Base-by-base conservation (phyloP, 208 protist genomes). In the Leishmania martiniquensis region DNA sequence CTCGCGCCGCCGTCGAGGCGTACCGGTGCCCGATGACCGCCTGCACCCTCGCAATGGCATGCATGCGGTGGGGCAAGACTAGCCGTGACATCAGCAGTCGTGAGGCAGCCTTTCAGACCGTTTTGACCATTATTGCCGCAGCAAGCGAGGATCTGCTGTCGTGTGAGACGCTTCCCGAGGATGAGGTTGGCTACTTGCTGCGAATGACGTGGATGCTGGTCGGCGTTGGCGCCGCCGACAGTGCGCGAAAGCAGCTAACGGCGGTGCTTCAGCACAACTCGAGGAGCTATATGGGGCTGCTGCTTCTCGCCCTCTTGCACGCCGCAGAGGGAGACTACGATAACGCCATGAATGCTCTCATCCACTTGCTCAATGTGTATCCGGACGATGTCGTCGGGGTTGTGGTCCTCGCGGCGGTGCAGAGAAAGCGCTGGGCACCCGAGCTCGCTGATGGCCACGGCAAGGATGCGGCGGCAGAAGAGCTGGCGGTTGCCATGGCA, bases 161-260 rank as follows among this genome's bases (percentile, higher is more conserved):
- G 3, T 44, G 15, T 6, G 75, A 70, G 20, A 10, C 71, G 39
- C 69, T 82, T 63, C 44, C 75, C 2, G 72, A 47, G 25, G 87
- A 93, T 42, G 71, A 86, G 4, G 32, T 72, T n/a, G 66, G 80
- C 37, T 88, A 87, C 55, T 67, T 87, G 15, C 51, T 77, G 25
- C 89, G 90, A 45, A 83, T 87, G 72, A 60, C 83, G 4, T 96
- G 92, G 92, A 77, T 96, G 67, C 75, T 91, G 49, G 90, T 85
- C 2, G 55, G 88, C 37, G 72, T 93, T 15, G 89, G 90, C 3
- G 81, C 89, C 5, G 51, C 57, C 12, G 69, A 79, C 15, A 69
- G 63, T 15, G 87, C 86, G 25, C 71, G 76, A 10, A 52, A 45
- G 51, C 66, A 84, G 20, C 80, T 89, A 17, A 84, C 81, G 22